phyloP scores from a whole-genome alignment of 2,329 filamentous ascomycete genomes.

The Fusarium incarnatum region DNA sequence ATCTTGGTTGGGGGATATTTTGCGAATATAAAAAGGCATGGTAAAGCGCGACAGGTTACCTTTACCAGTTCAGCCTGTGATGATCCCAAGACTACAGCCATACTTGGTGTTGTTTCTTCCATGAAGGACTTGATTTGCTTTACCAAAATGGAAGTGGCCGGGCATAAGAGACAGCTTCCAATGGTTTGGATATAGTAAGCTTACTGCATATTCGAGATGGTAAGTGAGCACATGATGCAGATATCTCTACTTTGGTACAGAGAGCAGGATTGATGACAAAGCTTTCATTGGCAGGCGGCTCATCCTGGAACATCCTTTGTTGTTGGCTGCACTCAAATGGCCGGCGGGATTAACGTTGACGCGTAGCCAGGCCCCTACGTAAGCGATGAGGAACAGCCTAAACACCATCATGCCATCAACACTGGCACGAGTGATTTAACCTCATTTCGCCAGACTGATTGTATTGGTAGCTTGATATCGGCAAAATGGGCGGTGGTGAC shows the following conservation, averaged over 20 bases:
- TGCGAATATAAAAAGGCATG: background rate
- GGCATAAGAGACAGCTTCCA: background rate
- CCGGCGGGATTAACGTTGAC: background rate
- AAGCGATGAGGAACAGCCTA: background rate
- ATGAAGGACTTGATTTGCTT: background rate
- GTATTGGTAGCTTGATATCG: too few species aligned
- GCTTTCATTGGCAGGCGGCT: background rate
- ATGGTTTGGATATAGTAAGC: background rate
- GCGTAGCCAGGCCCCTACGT: background rate
- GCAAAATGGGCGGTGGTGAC: background rate
- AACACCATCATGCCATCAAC: background rate
- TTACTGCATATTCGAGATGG: background rate
- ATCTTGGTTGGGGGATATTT: background rate
- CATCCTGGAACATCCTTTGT: background rate
- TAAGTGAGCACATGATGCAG: background rate
- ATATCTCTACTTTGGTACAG: background rate
- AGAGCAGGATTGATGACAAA: background rate
- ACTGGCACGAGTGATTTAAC: too few species aligned
- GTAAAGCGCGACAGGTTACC: background rate
- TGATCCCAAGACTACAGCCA: background rate
- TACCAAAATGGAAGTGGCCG: background rate
- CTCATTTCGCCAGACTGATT: too few species aligned
- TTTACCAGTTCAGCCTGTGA: background rate
- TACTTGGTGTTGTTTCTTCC: background rate
- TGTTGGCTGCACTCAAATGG: background rate